phyloP scores from a whole-genome alignment of 345 rosid genomes.

The Populus euphratica region DNA sequence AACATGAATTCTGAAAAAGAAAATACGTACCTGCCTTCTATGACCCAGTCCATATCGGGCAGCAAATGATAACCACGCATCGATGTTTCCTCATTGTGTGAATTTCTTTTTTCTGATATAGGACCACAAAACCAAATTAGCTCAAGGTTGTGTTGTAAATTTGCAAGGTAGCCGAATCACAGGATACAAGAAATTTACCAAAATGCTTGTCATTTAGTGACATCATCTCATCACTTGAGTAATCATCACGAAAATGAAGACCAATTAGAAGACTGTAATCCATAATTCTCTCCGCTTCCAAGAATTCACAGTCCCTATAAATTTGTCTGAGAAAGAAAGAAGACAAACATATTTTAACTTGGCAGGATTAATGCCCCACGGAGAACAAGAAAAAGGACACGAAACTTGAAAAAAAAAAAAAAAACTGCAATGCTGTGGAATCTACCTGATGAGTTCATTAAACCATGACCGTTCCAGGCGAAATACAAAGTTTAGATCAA shows the following conservation, averaged over 20 bases:
- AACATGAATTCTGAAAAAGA: neutral
- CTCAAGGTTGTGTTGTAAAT: neutral
- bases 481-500: conserved; percentile 60
- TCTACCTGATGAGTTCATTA: conserved; percentile 51
- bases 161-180: neutral
- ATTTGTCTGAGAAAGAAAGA: conserved; percentile 45
- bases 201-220: conserved; percentile 16
- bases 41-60: no score
- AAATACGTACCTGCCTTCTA: no score
- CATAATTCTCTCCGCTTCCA: conserved; percentile 66
- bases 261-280: conserved; percentile 70
- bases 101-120: conserved; percentile 34
- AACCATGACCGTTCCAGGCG: conserved; percentile 51
- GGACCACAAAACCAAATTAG: neutral
- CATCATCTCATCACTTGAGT: conserved; percentile 27
- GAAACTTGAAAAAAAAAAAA: neutral
- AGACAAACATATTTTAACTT: neutral
- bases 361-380: neutral
- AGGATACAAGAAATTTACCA: conserved; percentile 18
- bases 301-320: conserved; percentile 59
- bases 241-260: conserved; percentile 54
- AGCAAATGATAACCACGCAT: no score
- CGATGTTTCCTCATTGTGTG: conserved; percentile 20
- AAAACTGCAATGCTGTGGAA: neutral
- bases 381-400: neutral